Conservation (phyloP, 2,329 filamentous ascomycete species). For the Nannizzia gypsea region DNA sequence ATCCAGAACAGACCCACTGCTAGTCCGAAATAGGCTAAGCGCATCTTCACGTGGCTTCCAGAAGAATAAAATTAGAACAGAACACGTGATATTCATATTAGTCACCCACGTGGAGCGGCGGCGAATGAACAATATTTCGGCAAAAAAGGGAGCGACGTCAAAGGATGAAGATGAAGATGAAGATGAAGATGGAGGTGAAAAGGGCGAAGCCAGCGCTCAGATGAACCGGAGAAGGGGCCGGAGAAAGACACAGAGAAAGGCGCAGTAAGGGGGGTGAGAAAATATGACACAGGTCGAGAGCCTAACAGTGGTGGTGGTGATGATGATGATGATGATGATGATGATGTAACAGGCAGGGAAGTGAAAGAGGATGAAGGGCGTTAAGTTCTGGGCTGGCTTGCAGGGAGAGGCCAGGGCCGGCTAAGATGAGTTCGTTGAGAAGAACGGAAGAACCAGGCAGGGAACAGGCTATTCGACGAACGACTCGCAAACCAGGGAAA, state of each 20-base stretch:
- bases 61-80: background rate
- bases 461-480: background rate
- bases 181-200: background rate
- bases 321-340: background rate
- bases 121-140: background rate
- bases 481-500: no score
- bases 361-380: background rate
- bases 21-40: background rate
- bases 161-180: background rate
- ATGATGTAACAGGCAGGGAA: background rate
- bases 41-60: background rate
- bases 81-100: conserved; percentile 2
- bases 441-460: background rate
- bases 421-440: background rate
- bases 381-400: background rate
- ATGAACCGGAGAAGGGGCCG: background rate
- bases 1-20: background rate
- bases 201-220: background rate
- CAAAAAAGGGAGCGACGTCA: background rate
- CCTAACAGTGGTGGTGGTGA: background rate
- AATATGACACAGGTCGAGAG: background rate
- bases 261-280: no score
- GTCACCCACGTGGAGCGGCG: background rate
- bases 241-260: background rate
- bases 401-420: conserved; percentile 2